Evolutionary conservation across 2,329 filamentous ascomycete species (phyloP), one percentile per base, ranked within the genome.

Genomic region (Sporothrix humicola): DNA sequence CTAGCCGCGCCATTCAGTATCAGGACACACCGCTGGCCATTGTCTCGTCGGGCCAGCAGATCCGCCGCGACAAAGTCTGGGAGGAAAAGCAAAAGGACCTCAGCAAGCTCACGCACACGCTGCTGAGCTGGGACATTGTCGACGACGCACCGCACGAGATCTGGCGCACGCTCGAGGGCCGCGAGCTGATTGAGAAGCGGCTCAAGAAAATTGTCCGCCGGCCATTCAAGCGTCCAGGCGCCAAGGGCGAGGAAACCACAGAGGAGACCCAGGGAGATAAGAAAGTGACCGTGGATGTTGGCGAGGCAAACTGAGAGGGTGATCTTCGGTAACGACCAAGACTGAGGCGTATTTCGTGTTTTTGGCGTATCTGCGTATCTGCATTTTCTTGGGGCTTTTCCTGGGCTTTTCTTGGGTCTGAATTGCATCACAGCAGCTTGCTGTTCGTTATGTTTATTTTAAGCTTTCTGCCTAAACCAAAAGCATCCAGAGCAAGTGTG

Each of bases 111-210:
- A 98, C 95, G 0, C 87, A 91, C 71, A 94, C 94, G 66, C 83
- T 98, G 70, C 81, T 92, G 73, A 85, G 88, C 54, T 99, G 95
- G 95, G 94, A 97, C 81, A 88, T 97, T 71, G 93, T 98, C 12
- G 89, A 92, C 73, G 88, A 91, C 75, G 94, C 95, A 2, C 93
- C 94, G 5, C 93, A 97, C 81, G 88, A 95, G 80, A 91, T 98
- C 0, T 99, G 96, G 96, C 84, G 84, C 77, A 93, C 91, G 2
- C 81, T 86, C 1, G 88, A 94, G 66, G 95, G 95, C 0, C 86
- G 93, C 72, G 82, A 89, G 70, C 82, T 90, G 65, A 91, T 98
- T 81, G 95, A 97, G 84, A 92, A 92, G 85, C 89, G 93, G 77
- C 82, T 98, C 78, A 87, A 84, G 76, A 85, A 94, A 79, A 80